A percentile compares a stretch with the other conserved stretches of the same genome.
Conservation (phyloP, 2,329 filamentous ascomycete species). For the Curvularia verruculosa region DNA sequence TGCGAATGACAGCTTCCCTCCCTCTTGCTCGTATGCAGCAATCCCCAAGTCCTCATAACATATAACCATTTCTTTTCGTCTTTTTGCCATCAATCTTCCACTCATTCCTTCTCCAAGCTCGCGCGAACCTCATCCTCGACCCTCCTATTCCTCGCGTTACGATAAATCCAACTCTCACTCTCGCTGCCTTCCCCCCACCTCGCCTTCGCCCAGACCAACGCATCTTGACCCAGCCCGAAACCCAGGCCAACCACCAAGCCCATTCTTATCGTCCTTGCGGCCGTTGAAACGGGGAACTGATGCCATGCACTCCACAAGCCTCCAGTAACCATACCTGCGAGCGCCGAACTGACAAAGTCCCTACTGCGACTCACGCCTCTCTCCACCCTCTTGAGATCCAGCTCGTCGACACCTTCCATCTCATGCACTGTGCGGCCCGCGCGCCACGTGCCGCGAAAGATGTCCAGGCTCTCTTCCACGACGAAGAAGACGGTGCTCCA, state of each 20-base stretch:
- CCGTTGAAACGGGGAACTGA: slow-evolving; percentile 73
- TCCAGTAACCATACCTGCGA: slow-evolving; percentile 82
- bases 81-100: no score
- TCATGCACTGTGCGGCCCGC: slow-evolving; percentile 51
- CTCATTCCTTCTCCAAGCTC: slow-evolving; percentile 14
- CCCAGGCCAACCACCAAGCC: slow-evolving; percentile 78
- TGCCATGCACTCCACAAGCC: slow-evolving; percentile 87
- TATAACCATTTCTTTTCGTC: no score
- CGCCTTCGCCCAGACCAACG: slow-evolving; percentile 70
- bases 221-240: slow-evolving; percentile 83
- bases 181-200: slow-evolving; percentile 63
- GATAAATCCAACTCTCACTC: slow-evolving; percentile 52
- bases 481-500: slow-evolving; percentile 80
- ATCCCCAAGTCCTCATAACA: no score
- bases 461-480: slow-evolving; percentile 85
- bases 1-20: neutral
- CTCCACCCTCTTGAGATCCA: slow-evolving; percentile 38
- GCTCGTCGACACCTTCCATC: slow-evolving; percentile 47
- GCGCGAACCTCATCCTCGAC: slow-evolving; percentile 18
- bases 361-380: slow-evolving; percentile 46
- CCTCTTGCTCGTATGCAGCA: neutral
- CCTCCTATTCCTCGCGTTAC: slow-evolving; percentile 47
- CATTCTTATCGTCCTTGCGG: slow-evolving; percentile 71
- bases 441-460: slow-evolving; percentile 58
- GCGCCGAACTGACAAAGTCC: slow-evolving; percentile 80